phyloP scores from a whole-genome alignment of 495 filamentous ascomycete species.

The Oleoguttula mirabilis region DNA sequence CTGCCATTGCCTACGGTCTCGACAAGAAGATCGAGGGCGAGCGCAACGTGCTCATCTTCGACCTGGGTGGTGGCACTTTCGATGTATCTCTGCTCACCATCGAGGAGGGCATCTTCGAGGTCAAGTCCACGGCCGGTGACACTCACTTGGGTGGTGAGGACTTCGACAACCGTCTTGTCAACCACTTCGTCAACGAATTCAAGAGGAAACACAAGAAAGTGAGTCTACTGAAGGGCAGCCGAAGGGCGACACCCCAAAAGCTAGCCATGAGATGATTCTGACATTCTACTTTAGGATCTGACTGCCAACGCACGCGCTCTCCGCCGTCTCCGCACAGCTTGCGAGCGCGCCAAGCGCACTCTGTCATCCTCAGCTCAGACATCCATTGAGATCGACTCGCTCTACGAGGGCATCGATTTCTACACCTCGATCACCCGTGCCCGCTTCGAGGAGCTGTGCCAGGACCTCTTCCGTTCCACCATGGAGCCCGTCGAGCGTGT shows the following conservation, averaged over 20 bases:
- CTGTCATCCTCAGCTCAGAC: conserved; percentile 94
- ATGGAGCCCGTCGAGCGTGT: conserved; percentile 98
- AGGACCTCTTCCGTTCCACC: conserved; percentile 89
- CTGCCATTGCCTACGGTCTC: conserved; percentile 94
- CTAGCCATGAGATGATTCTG: conserved; percentile 21
- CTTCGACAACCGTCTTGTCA: conserved; percentile 95
- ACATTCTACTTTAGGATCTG: conserved; percentile 47
- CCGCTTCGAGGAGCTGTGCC: conserved; percentile 97
- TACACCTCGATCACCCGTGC: conserved; percentile 98
- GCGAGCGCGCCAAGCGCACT: conserved; percentile 98
- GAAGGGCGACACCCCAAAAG: no score
- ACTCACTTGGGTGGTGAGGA: conserved; percentile 98
- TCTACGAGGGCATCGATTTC: conserved; percentile 96
- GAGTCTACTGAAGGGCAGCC: no score
- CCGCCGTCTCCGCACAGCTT: conserved; percentile 92
- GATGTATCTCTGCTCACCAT: conserved; percentile 98
- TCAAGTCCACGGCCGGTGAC: conserved; percentile 97
- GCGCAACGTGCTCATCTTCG: conserved; percentile 98
- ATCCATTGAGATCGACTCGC: conserved; percentile 97
- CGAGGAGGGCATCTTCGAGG: conserved; percentile 98
- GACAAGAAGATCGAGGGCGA: conserved; percentile 95
- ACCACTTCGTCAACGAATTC: conserved; percentile 94
- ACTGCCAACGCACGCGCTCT: conserved; percentile 90
- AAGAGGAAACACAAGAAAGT: conserved; percentile 71
- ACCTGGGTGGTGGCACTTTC: conserved; percentile 98